A percentile compares a stretch with the other conserved stretches of the same genome.
phyloP scores from a whole-genome alignment of 306 rosid species.

The Quercus gilva region DNA sequence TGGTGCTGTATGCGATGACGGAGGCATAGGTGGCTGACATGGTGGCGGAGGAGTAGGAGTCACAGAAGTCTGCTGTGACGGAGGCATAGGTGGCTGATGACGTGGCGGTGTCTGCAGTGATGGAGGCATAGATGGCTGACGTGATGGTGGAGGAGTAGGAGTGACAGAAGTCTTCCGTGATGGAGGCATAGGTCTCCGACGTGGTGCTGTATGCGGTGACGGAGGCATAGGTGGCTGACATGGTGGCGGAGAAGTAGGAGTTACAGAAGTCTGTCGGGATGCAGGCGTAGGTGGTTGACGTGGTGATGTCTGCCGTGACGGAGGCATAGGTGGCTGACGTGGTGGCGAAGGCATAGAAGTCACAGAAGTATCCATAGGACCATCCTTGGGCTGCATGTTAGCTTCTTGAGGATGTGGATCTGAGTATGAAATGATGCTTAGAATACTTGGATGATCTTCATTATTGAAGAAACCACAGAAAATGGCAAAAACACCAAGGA shows the following conservation, averaged over 20 bases:
- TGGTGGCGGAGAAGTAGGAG: constrained; percentile 7
- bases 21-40: too few relatives aligned
- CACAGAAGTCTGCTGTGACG: too few relatives aligned
- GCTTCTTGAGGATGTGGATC: constrained; percentile 42
- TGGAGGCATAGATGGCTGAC: constrained; percentile 14
- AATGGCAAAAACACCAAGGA: constrained; percentile 83
- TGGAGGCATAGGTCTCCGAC: too few relatives aligned
- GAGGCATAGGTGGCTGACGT: too few relatives aligned
- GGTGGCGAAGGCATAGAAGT: constrained; percentile 19
- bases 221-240: too few relatives aligned
- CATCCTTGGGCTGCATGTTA: neutral
- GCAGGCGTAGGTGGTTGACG: too few relatives aligned
- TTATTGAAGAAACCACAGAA: constrained; percentile 70
- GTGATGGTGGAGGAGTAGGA: neutral
- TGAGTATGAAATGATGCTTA: constrained; percentile 34
- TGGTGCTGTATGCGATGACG: too few relatives aligned
- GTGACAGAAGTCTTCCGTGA: too few relatives aligned
- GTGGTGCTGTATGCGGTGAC: too few relatives aligned
- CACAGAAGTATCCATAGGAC: neutral
- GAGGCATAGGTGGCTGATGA: too few relatives aligned
- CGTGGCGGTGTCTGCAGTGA: neutral
- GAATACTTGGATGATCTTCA: neutral
- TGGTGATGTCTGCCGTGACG: too few relatives aligned
- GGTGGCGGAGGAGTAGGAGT: neutral
- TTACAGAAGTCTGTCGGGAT: too few relatives aligned